Evolutionary conservation across 2,329 filamentous ascomycete genomes (phyloP).

Genomic region (Sclerotinia sclerotiorum): DNA sequence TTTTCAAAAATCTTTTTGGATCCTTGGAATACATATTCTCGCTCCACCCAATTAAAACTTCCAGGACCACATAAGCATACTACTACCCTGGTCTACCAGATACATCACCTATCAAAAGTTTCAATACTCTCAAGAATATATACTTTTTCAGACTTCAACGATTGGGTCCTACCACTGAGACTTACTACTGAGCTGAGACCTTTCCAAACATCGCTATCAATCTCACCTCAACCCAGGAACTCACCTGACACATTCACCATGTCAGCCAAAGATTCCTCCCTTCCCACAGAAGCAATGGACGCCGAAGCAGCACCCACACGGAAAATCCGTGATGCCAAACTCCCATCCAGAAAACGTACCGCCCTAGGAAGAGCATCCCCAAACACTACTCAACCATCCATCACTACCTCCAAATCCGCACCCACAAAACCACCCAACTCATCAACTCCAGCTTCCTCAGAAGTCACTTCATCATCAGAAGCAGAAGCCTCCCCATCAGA

Average conservation of each 20-base stretch:
- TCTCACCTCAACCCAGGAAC: neutral
- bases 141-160: neutral
- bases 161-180: neutral
- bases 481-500: neutral
- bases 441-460: neutral
- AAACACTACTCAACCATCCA: conserved; percentile 2
- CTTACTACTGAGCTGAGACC: neutral
- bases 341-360: conserved; percentile 8
- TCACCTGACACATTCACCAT: conserved; percentile 16
- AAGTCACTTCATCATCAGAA: conserved; percentile 5
- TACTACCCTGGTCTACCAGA: conserved; percentile 5
- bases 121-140: neutral
- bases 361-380: neutral
- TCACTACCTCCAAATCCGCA: neutral
- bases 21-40: neutral
- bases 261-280: conserved; percentile 10
- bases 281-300: conserved; percentile 11
- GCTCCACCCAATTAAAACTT: neutral
- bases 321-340: conserved; percentile 12
- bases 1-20: neutral
- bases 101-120: conserved; percentile 9
- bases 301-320: neutral
- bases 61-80: neutral
- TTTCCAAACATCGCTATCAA: neutral
- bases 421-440: neutral